Conservation (phyloP, 2,329 filamentous ascomycete species). For the Exophiala aquamarina region DNA sequence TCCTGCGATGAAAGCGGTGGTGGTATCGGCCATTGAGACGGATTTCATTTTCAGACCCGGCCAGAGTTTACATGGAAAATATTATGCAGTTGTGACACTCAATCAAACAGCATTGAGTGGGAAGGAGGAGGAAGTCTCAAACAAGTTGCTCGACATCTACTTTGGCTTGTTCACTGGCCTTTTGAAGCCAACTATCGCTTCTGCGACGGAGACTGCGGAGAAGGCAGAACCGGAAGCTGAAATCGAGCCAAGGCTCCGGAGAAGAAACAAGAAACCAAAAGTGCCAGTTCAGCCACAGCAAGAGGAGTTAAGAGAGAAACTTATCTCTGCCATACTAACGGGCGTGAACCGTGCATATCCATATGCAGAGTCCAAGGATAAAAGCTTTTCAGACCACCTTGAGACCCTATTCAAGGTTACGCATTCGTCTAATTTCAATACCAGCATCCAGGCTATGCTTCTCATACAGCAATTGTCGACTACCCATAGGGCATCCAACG, state of each 20-base stretch:
- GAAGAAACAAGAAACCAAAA: slow-evolving; percentile 26
- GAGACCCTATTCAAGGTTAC: slow-evolving; percentile 95
- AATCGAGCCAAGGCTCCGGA: slow-evolving; percentile 31
- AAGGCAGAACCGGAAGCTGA: slow-evolving; percentile 49
- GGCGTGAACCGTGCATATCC: slow-evolving; percentile 96
- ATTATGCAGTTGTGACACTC: slow-evolving; percentile 93
- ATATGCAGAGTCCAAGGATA: slow-evolving; percentile 79
- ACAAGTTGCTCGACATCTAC: slow-evolving; percentile 82
- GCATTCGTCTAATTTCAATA: slow-evolving; percentile 98
- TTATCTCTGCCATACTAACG: slow-evolving; percentile 86
- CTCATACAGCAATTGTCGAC: slow-evolving; percentile 89
- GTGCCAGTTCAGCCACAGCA: slow-evolving; percentile 44
- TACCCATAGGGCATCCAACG: slow-evolving; percentile 75
- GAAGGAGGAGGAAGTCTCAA: slow-evolving; percentile 78
- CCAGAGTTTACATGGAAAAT: slow-evolving; percentile 84
- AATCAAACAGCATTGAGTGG: slow-evolving; percentile 92
- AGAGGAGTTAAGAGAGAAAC: slow-evolving; percentile 80
- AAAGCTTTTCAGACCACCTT: slow-evolving; percentile 82
- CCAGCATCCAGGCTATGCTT: slow-evolving; percentile 90
- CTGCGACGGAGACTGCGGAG: slow-evolving; percentile 36
- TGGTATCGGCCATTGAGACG: slow-evolving; percentile 80
- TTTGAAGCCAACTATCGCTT: slow-evolving; percentile 62
- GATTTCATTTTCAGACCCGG: slow-evolving; percentile 85
- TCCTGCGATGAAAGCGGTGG: slow-evolving; percentile 88
- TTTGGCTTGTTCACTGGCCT: slow-evolving; percentile 84